Percentiles rank a stretch among this genome's conserved stretches.
phyloP scores from a whole-genome alignment of 169 alveolate genomes.

The Plasmodium cynomolgi region DNA sequence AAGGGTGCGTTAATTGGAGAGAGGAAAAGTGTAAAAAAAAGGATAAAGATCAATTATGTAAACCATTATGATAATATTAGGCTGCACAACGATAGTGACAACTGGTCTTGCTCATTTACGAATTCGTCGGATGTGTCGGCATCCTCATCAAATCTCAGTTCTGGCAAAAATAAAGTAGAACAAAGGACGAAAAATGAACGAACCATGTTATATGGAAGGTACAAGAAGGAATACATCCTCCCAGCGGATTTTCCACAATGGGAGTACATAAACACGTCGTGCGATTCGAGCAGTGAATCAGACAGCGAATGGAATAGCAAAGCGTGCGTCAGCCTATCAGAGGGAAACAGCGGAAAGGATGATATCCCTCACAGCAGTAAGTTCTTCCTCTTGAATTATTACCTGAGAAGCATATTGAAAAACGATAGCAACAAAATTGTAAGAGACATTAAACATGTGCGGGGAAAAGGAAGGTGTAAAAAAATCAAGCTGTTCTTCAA shows the following conservation, averaged over 20 bases:
- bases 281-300: slow-evolving; percentile 35
- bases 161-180: neutral
- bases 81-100: neutral
- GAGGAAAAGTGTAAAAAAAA: neutral
- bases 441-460: slow-evolving; percentile 20
- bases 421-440: slow-evolving; percentile 2
- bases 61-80: neutral
- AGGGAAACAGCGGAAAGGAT: neutral
- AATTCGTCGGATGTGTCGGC: neutral
- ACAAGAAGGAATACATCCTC: neutral
- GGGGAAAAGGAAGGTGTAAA: slow-evolving; percentile 55
- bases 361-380: neutral
- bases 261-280: slow-evolving; percentile 37
- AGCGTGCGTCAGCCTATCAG: neutral
- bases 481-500: slow-evolving; percentile 60
- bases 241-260: neutral
- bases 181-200: neutral
- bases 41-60: slow-evolving; percentile 10
- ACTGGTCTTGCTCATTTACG: neutral
- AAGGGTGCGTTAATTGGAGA: neutral
- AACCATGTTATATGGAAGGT: neutral
- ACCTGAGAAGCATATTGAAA: slow-evolving; percentile 15
- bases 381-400: slow-evolving; percentile 32
- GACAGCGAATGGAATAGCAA: slow-evolving; percentile 24
- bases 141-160: slow-evolving; percentile 18